Percentiles rank a stretch among this genome's conserved stretches.
Conservation (phyloP, 179 eudicot genomes). For the Drosera spatulata region DNA sequence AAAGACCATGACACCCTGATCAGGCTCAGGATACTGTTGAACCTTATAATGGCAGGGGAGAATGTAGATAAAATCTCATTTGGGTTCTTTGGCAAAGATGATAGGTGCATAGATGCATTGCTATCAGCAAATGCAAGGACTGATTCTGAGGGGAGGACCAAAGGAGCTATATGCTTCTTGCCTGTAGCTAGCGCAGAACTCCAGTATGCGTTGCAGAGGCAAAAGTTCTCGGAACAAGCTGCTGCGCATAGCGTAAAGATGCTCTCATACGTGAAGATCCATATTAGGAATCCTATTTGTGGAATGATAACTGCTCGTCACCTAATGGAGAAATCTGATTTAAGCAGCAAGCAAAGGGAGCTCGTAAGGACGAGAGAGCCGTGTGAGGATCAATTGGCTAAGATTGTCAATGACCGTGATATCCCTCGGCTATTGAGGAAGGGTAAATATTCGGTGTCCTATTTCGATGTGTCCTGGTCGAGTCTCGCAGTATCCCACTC, state of each 20-base stretch:
- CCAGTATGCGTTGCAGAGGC: conserved; percentile 60
- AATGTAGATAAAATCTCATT: conserved; percentile 50
- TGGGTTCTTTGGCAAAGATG: conserved; percentile 43
- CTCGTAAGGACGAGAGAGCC: conserved; percentile 35
- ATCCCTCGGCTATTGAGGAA: conserved; percentile 65
- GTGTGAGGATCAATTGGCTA: conserved; percentile 66
- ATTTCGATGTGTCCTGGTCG: neutral
- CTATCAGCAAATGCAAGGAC: conserved; percentile 59
- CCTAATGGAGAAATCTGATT: conserved; percentile 49
- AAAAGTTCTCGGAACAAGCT: conserved; percentile 51
- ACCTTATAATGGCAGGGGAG: conserved; percentile 38
- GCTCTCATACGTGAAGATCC: conserved; percentile 45
- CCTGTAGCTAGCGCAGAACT: conserved; percentile 82
- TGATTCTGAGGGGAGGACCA: conserved; percentile 39
- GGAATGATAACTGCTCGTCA: conserved; percentile 53
- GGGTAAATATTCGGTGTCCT: conserved; percentile 29
- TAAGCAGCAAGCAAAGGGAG: conserved; percentile 47
- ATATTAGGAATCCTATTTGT: conserved; percentile 40
- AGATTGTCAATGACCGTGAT: conserved; percentile 59
- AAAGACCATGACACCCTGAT: conserved; percentile 65
- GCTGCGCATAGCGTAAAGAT: conserved; percentile 43
- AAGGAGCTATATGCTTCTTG: conserved; percentile 71
- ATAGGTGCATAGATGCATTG: conserved; percentile 49
- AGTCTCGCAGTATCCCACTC: too few relatives aligned
- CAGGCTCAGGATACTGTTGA: conserved; percentile 46